Evolutionary conservation across 2,329 filamentous ascomycete species (phyloP).

Genomic region (Colletotrichum tropicicola): DNA sequence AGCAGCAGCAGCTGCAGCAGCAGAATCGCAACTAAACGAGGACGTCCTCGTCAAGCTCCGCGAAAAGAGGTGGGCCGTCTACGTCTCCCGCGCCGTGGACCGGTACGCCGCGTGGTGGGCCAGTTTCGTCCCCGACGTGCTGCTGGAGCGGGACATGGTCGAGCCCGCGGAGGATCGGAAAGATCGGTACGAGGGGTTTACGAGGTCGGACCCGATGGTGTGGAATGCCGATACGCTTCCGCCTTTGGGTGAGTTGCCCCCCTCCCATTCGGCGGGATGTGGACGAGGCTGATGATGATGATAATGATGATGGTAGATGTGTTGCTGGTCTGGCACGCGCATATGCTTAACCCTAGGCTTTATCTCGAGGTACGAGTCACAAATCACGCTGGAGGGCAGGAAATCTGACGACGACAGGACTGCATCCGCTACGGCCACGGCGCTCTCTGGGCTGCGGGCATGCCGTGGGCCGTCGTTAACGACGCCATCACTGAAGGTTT

Average conservation of each 20-base stretch:
- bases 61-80: conserved; percentile 75
- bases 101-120: conserved; percentile 71
- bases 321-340: conserved; percentile 77
- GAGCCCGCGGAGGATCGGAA: conserved; percentile 21
- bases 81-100: conserved; percentile 69
- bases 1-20: background rate
- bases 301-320: conserved; percentile 59
- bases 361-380: conserved; percentile 62
- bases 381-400: background rate
- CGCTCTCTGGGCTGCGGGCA: conserved; percentile 64
- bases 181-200: conserved; percentile 39
- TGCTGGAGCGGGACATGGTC: conserved; percentile 39
- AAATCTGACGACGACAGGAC: conserved; percentile 45
- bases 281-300: background rate
- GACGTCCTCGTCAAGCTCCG: conserved; percentile 58
- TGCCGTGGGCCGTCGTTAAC: conserved; percentile 70
- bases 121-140: conserved; percentile 37
- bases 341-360: conserved; percentile 73
- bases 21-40: fast-evolving
- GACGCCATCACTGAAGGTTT: conserved; percentile 57
- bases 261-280: background rate
- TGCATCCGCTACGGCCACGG: conserved; percentile 62
- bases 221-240: conserved; percentile 54
- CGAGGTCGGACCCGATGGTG: conserved; percentile 31
- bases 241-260: conserved; percentile 49